Conservation (phyloP, 495 filamentous ascomycete genomes). For the Delitschia confertaspora region DNA sequence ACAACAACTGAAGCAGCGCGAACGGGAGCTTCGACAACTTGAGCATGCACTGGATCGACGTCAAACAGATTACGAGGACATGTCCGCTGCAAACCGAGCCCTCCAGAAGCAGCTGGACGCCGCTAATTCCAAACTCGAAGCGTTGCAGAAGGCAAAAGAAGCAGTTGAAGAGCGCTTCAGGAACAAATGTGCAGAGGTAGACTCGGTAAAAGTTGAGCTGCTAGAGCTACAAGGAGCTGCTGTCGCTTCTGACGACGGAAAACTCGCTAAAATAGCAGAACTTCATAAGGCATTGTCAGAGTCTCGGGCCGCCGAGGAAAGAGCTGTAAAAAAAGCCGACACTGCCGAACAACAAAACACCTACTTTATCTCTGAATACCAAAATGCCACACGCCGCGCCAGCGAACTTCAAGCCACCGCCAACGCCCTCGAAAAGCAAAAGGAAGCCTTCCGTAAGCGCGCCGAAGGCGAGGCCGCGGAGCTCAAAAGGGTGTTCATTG, state of each 20-base stretch:
- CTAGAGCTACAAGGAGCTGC: neutral
- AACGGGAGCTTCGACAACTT: neutral
- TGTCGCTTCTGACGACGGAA: slow-evolving; percentile 9
- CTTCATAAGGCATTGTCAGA: slow-evolving; percentile 5
- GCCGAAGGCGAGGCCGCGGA: neutral
- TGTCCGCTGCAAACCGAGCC: neutral
- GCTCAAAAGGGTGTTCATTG: slow-evolving; percentile 1
- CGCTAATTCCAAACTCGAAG: neutral
- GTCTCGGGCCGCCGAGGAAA: neutral
- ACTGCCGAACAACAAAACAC: slow-evolving; percentile 2
- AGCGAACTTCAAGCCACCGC: neutral
- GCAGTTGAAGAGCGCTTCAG: slow-evolving; percentile 1
- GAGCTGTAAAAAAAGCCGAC: slow-evolving; percentile 2
- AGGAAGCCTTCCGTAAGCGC: neutral
- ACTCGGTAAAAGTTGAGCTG: neutral
- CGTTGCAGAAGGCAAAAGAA: neutral
- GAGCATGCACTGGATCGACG: neutral
- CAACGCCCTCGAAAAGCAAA: neutral
- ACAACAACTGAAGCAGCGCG: neutral
- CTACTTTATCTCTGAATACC: too few relatives aligned
- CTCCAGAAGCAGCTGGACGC: neutral
- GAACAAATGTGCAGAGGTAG: neutral
- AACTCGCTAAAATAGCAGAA: slow-evolving; percentile 3
- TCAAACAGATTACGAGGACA: slow-evolving; percentile 9
- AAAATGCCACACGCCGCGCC: slow-evolving; percentile 3